Evolutionary conservation across 2,329 filamentous ascomycete species (phyloP).

Genomic region (Penicillium hesseltinei): DNA sequence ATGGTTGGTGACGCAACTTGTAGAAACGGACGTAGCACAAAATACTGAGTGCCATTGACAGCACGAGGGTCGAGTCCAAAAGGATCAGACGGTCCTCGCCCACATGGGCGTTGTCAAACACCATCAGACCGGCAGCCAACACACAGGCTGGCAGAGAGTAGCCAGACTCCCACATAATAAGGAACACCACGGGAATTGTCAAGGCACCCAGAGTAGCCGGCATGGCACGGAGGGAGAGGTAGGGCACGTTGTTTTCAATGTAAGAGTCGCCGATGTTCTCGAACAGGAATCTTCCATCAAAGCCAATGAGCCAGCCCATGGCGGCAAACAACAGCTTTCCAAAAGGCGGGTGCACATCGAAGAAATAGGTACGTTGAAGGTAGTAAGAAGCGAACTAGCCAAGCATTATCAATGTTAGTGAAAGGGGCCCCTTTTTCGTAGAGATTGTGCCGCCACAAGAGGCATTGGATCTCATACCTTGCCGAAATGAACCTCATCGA

Average conservation of each 20-base stretch:
- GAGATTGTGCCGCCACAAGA: conserved; percentile 2
- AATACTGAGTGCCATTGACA: conserved; percentile 94
- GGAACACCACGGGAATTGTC: conserved; percentile 88
- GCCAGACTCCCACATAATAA: conserved; percentile 99
- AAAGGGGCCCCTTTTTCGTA: conserved; percentile 2
- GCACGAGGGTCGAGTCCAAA: conserved; percentile 87
- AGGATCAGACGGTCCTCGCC: conserved; percentile 94
- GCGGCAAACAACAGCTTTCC: conserved; percentile 97
- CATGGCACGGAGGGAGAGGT: conserved; percentile 91
- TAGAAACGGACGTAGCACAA: conserved; percentile 97
- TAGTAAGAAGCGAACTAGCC: conserved; percentile 64
- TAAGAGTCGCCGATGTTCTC: conserved; percentile 99
- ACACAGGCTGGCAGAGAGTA: conserved; percentile 93
- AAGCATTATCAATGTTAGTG: conserved; percentile 16
- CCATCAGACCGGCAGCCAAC: conserved; percentile 77
- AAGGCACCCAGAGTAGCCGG: conserved; percentile 88
- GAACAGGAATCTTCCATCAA: conserved; percentile 95
- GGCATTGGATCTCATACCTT: conserved; percentile 65
- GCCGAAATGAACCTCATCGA: conserved; percentile 98
- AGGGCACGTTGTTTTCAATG: conserved; percentile 93
- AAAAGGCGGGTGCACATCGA: conserved; percentile 98
- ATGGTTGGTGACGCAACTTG: conserved; percentile 85
- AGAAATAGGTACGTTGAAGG: conserved; percentile 96
- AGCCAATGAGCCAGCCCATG: conserved; percentile 96
- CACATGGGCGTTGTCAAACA: conserved; percentile 97